Base-by-base conservation (phyloP, 768 basidiomycete genomes). In the Rhodotorula paludigena region DNA sequence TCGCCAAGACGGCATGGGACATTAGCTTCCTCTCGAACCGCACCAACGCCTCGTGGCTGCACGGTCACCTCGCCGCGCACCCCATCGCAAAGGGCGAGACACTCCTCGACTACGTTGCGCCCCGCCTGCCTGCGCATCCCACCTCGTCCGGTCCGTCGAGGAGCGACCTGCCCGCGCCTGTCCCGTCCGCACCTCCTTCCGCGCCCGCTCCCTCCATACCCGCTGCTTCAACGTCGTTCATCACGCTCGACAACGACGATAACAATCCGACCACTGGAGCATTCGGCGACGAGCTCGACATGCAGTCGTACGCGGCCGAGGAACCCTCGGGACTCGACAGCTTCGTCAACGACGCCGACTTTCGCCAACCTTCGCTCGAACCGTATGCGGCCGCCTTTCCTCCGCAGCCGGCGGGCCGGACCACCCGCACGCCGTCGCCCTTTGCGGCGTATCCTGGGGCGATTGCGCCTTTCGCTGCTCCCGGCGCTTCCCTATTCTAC, bases 91-190 rank as follows among this genome's bases (percentile, higher is more conserved):
- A 36, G 39, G 45, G 53, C 44, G 58, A 60, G 33, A 45, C 6
- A 1, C 64, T 66, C 42, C 58, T 60, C 58, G 54, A 60, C 53
- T 66, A 60, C 64, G 64, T 66, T 38, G 58, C 58, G 23, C 25
- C 11, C 16, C 56, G n/a, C 16, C 45, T 51, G n/a, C 45, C 45
- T 11, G 4, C 45, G 7, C 8, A 11, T 1, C n/a, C 45, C 2
- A n/a, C n/a, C 23, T 10, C 23, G 7, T 47, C n/a, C 56, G 41
- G 14, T 11, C 20, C 15, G 14, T 23, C 38, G 28, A 28, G 45
- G 21, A 18, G 18, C n/a, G n/a, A 21, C 16, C 14, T 16, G n/a
- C 41, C n/a, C 0, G 33, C 36, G 28, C n/a, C 38, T 28, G 44
- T 12, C 41, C 47, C 48, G 4, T n/a, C 58, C 5, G 23, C 47